Conservation (phyloP, 371 early-diverging fungal genomes). For the Mucor velutinosus region DNA sequence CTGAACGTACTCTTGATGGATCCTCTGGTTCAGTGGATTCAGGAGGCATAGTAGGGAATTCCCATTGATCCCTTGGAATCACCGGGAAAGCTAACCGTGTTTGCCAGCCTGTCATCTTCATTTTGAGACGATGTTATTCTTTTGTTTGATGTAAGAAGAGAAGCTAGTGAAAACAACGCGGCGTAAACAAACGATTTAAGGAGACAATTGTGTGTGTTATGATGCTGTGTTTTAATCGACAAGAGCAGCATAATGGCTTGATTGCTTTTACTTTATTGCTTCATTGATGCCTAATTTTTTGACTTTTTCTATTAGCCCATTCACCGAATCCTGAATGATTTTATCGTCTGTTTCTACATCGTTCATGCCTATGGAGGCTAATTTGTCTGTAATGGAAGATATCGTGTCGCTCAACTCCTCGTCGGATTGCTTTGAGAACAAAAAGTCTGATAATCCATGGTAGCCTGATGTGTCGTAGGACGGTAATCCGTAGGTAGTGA, state of each 20-base stretch:
- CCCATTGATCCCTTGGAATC: not conserved
- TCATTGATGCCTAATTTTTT: conserved; percentile 35
- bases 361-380: conserved; percentile 18
- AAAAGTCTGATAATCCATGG: conserved; percentile 37
- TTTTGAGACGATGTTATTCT: not conserved
- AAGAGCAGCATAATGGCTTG: not conserved
- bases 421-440: conserved; percentile 32
- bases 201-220: not conserved
- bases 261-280: conserved; percentile 5
- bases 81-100: not conserved
- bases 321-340: conserved; percentile 30
- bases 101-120: conserved; percentile 4
- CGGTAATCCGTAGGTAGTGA: conserved; percentile 31
- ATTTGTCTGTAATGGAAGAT: conserved; percentile 23
- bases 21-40: not conserved
- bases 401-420: conserved; percentile 34
- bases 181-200: not conserved
- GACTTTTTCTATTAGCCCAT: conserved; percentile 43
- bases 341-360: conserved; percentile 13
- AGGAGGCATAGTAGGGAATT: not conserved
- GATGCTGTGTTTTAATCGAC: conserved; percentile 1
- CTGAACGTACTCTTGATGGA: not conserved
- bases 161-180: not conserved
- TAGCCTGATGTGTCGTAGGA: conserved; percentile 17
- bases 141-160: not conserved